Evolutionary conservation across 768 basidiomycete genomes (phyloP), one percentile per base, ranked within the genome.

Genomic region (Podaxis carcinomalis): DNA sequence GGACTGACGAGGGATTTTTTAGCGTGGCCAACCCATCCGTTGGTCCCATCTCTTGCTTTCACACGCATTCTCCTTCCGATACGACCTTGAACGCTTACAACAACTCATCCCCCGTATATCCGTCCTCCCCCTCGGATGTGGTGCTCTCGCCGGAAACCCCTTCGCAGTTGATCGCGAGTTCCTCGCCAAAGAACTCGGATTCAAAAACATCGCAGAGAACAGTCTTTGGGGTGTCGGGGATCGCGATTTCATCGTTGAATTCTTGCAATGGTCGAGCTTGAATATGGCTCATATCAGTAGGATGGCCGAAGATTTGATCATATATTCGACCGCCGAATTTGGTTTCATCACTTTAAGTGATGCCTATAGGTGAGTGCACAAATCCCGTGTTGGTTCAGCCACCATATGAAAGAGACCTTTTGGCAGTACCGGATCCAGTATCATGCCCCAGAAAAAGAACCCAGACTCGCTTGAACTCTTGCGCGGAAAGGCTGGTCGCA

Each of bases 401-500:
- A 28, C 23, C 32, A 19, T 23, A 21, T 58, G 7, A 7, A 19
- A 6, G 40, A 23, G 28, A 56, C 55, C 36, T 13, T 21, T 32
- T 65, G 51, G 10, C 66, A 98, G 95, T 70, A 99, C 97, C 49
- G 97, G 97, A 5, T 98, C 95, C 42, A 98, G 95, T 66, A 98
- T 99, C 71, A 99, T 99, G 97, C 97, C 97, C 4, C 97, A 98
- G 72, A 98, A 99, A 79, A 99, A 98, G 77, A 98, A 98, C 69
- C 93, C 95, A 0, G 97, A 98, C 72, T 98, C 96, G 6, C 78
- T 97, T 57, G 97, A 99, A 73, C 80, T 99, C 21, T 79, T 99
- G 61, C 87, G 97, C 60, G 97, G 97, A 67, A 99, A 99, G 75
- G 84, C 91, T 35, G 97, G 97, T 4, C 88, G 97, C 27, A 82